Base-by-base conservation (phyloP, 495 filamentous ascomycete genomes). In the Xylaria palmicola region DNA sequence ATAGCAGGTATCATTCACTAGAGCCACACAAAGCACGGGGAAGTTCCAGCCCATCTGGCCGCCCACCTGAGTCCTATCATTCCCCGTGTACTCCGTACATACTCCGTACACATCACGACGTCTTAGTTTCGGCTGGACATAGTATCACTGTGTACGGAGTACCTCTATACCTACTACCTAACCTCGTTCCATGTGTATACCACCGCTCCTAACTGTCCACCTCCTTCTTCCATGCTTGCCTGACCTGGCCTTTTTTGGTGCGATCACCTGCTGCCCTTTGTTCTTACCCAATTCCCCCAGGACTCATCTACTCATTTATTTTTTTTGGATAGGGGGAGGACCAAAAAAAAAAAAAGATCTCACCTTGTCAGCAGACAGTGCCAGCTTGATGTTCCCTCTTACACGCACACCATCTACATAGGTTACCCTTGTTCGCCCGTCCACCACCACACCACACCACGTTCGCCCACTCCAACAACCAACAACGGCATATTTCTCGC, bases 401-500 rank as follows among this genome's bases (percentile, higher is more conserved):
- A 49, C 43, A 47, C 43, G 47, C 40, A 51, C 48, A 57, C 45
- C 41, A 65, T 13, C 43, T n/a, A 47, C 29, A 34, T 7, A 57
- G 34, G 34, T 50, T 37, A 49, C 50, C 62, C 51, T 60, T 65
- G 51, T 53, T 52, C 57, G 22, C 50, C 45, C 50, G 29, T 62
- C 43, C 27, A 40, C 12, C 29, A 56, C 53, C 53, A 56, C 53
- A 56, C 53, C 56, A 59, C 59, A 56, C 59, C 51, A 56, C 34
- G 41, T 44, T 44, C 47, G 51, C 43, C 60, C 43, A 29, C 60
- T 56, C 60, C 48, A 67, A 67, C 48, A 67, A 67, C 66, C 66
- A 69, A 59, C 64, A 60, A 59, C 62, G 62, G 61, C 60, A 54
- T 63, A 69, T 59, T 43, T 62, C 62, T 67, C 52, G 56, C 55